Conservation (phyloP, 192 early-diverging fungal genomes). For the Gonapodya sp. region DNA sequence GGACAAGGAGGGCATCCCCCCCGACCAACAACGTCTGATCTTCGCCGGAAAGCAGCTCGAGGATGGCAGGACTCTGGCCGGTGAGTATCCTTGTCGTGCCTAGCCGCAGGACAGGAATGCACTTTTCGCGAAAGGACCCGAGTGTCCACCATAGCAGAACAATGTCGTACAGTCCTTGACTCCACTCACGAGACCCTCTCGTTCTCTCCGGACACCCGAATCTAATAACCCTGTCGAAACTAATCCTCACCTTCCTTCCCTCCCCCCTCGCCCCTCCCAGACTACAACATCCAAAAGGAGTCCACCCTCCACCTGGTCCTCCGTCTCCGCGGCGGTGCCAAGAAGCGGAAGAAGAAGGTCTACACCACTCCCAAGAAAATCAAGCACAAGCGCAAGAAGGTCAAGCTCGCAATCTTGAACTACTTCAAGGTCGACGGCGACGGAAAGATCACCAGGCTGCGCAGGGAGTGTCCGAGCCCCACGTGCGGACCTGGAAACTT, state of each 20-base stretch:
- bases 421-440: conserved; percentile 98
- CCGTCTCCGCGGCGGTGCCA: conserved; percentile 73
- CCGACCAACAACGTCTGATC: conserved; percentile 44
- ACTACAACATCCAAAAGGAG: conserved; percentile 57
- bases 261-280: conserved; percentile 18
- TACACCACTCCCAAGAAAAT: conserved; percentile 99
- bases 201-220: conserved; percentile 11
- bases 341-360: conserved; percentile 99
- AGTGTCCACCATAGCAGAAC: neutral
- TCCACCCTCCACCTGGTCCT: conserved; percentile 64
- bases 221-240: neutral
- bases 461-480: conserved; percentile 94
- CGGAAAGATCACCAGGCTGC: conserved; percentile 95
- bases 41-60: conserved; percentile 35
- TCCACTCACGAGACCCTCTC: conserved; percentile 12
- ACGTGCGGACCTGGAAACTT: conserved; percentile 99
- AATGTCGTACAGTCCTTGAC: conserved; percentile 7
- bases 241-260: conserved; percentile 6
- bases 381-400: conserved; percentile 98
- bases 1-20: conserved; percentile 36
- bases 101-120: neutral
- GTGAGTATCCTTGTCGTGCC: conserved; percentile 20
- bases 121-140: neutral
- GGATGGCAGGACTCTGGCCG: conserved; percentile 34
- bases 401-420: conserved; percentile 97